Evolutionary conservation across 345 rosid genomes (phyloP), one percentile per base, ranked within the genome.

Genomic region (Reutealis trisperma): DNA sequence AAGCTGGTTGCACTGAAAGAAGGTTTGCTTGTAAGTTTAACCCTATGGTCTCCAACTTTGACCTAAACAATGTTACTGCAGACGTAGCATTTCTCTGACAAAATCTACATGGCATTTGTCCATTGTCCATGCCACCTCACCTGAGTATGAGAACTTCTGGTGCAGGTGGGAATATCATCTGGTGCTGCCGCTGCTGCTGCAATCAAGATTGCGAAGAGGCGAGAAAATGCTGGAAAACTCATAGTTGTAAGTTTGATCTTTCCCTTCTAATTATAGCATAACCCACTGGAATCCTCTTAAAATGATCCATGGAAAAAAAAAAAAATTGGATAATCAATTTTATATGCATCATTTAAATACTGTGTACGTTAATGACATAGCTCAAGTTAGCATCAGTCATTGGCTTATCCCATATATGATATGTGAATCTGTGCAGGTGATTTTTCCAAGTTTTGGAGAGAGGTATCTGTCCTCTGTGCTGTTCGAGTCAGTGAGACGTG

Each of bases 131-230:
- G 14, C 1, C 19, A 19, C 67, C 22, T 21, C 51, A 24, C 12
- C 63, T 62, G 37, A 12, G 22, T 1, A 45, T 21, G 65, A 42
- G 59, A 70, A 55, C 30, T 55, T 67, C 42, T 5, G 42, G 70
- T 41, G 64, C 73, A 90, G 90, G 91, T 87, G 12, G 93, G 94
- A 34, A 88, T 90, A 81, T 90, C 93, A 2, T 90, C 90, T 0
- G 91, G 93, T 67, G 93, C 91, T 19, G 91, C 93, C 42, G 89
- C 93, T 9, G 84, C 89, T 1, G 90, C 93, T n/a, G 91, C 93
- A 15, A 78, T 88, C 18, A 82, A 83, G 76, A 82, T 87, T 9
- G 91, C 90, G 0, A 87, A 87, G 80, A 84, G 85, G 73, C 89
- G 86, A 58, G 90, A 88, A 80, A 90, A 88, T 75, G 87, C 88